Base-by-base conservation (phyloP, 768 basidiomycete species). In the Sporobolomyces roseus region DNA sequence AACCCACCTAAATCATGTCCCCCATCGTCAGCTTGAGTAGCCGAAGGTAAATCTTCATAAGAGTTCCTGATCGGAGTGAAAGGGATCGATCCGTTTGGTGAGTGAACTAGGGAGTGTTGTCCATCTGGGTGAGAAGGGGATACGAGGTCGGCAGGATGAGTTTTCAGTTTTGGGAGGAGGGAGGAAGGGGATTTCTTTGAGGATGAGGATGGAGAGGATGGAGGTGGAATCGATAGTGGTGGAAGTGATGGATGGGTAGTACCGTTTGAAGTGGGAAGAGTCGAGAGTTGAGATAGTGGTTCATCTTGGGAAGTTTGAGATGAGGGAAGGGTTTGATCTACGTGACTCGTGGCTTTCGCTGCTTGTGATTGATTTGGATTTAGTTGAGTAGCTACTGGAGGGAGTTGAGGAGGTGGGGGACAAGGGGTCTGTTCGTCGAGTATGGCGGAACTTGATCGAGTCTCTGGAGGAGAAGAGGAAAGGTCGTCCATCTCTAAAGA, bases 91-190 rank as follows among this genome's bases (percentile, higher is more conserved):
- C 62, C 55, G 12, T 38, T 46, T 33, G 23, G 70, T 25, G 35
- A 55, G n/a, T n/a, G n/a, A 3, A 32, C 58, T 27, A 55, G 55
- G 21, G 45, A 46, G 13, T 53, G 10, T 25, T 68, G 64, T 12
- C 49, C 63, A 41, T 72, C 67, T 12, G 53, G 66, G 32, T 62
- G 45, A 1, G 43, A 41, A 3, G 27, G 23, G 2, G 71, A 61
- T 23, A 53, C 63, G 29, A 68, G 67, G 55, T 72, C 71, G 29
- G 71, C 71, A 7, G 71, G 71, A 29, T 68, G 71, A 1, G 66
- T 67, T 12, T 64, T 64, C 10, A 63, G 33, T 48, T 60, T 60
- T 16, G 58, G 58, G 2, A 60, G 32, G 21, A 36, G 25, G 32
- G 53, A 55, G 16, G 53, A 4, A 30, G 53, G 33, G 4, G n/a